Base-by-base conservation (phyloP, 2,329 filamentous ascomycete genomes). In the Aquanectria penicillioides region DNA sequence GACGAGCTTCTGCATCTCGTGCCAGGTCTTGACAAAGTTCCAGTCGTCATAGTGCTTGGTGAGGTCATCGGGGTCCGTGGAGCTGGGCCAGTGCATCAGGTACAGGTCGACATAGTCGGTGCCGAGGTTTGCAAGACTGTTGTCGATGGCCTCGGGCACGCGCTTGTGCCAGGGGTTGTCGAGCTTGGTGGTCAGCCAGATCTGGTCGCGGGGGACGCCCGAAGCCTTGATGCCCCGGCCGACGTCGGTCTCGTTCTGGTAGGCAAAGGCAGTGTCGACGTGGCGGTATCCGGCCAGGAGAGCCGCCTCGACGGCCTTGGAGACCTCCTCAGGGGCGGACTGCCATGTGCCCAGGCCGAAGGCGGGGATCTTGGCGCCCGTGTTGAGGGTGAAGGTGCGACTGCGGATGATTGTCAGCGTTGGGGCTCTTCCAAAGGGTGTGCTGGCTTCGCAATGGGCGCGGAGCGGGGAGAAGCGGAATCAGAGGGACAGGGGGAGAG, bases 281-380 rank as follows among this genome's bases (percentile, higher is more conserved):
- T 92, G 90, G 31, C 89, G 85, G 78, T 93, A 93, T 59, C 91
- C 91, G 37, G 80, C 78, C 61, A 81, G 80, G 23, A 93, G 81
- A 22, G 90, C 90, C 29, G 81, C 80, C 76, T 91, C 86, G 64
- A 94, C 91, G 52, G 92, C 92, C 50, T 85, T 78, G 67, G 85
- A 82, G 54, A 92, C 89, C 75, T 92, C 84, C 66, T 90, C 77
- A 54, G 89, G 87, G 69, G 83, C 74, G 44, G 90, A 92, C 72
- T 93, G 90, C 90, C 91, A 94, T 54, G 91, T 94, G 55, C 91
- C 91, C 40, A 94, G 83, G 61, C 90, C 91, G 65, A 94, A 77
- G 67, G 88, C 88, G 55, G 90, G 90, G 61, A 95, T 95, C 78
- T 91, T 88, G 75, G 85, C 89, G 58, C 92, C 91, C 51, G 88